Base-by-base conservation (phyloP, 139 green algal genomes). In the Coelastrella sp. region DNA sequence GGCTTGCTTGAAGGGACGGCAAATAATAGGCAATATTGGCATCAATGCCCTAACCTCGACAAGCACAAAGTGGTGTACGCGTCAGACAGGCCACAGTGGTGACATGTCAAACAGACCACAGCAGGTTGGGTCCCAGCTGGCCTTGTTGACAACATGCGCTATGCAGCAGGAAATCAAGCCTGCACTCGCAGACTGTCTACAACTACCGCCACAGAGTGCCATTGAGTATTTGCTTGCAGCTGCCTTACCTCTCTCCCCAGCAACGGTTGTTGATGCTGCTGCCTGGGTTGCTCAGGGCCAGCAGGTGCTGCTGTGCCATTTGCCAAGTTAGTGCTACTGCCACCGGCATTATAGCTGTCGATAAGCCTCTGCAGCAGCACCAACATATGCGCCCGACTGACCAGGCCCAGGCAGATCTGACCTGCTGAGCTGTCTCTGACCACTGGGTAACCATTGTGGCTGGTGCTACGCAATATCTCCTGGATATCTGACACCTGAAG, bases 361-460 rank as follows among this genome's bases (percentile, higher is more conserved):
- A 88, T 53, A 77, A 84, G 86, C 53, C 87, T 81, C 83, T 94
- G 89, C 76, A 98, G 90, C 79, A 98, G 84, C 84, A 91, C 91
- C 86, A 96, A 85, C 21, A 98, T 85, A 83, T 98, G 93, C 25
- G 93, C 88, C 4, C 94, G 81, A 25, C 89, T 88, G 13, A 98
- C 86, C 25, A 98, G 84, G 1, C 95, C 95, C 75, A 95, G 89
- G 80, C 93, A 94, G 71, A 97, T 92, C 87, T 94, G 88, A 34
- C 82, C 75, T 17, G 5, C 6, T 13, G 23, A 32, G 50, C 43
- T 74, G 69, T 89, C 85, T 13, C 78, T 23, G 30, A 89, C 68
- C 19, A 89, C 85, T 13, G 85, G 85, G 78, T 83, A 89, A 51
- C 85, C 85, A 45, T 89, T 89, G 45, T 89, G 85, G 3, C 37